Evolutionary conservation across 2,329 filamentous ascomycete genomes (phyloP).

Genomic region (Pseudofabraea citricarpa): DNA sequence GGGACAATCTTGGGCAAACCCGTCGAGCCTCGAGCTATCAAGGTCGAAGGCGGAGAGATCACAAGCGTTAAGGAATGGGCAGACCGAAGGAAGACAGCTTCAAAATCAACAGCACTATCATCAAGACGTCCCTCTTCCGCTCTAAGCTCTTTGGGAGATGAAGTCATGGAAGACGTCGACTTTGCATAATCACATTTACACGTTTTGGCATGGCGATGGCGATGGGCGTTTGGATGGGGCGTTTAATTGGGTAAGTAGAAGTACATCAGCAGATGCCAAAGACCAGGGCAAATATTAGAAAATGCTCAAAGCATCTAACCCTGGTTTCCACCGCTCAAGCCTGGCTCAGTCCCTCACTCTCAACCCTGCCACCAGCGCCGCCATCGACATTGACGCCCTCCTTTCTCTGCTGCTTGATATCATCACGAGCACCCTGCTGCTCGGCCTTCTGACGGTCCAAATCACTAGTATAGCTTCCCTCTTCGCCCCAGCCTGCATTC

Average conservation of each 20-base stretch:
- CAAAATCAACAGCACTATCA: slow-evolving; percentile 12
- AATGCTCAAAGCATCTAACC: too few relatives aligned
- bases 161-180: slow-evolving; percentile 25
- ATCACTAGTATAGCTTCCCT: slow-evolving; percentile 23
- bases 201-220: slow-evolving; percentile 24
- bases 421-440: slow-evolving; percentile 24
- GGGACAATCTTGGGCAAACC: slow-evolving; percentile 77
- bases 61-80: slow-evolving; percentile 66
- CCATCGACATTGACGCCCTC: slow-evolving; percentile 24
- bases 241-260: slow-evolving; percentile 9
- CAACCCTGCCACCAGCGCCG: slow-evolving; percentile 19
- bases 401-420: slow-evolving; percentile 20
- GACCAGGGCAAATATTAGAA: too few relatives aligned
- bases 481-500: slow-evolving; percentile 26
- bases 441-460: slow-evolving; percentile 28
- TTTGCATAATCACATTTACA: slow-evolving; percentile 14
- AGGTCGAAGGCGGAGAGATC: slow-evolving; percentile 72
- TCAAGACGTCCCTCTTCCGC: slow-evolving; percentile 25
- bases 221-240: slow-evolving; percentile 13
- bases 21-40: slow-evolving; percentile 65
- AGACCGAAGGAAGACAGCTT: slow-evolving; percentile 30
- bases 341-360: slow-evolving; percentile 22
- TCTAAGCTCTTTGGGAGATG: slow-evolving; percentile 27
- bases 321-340: slow-evolving; percentile 19
- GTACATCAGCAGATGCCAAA: slow-evolving; percentile 8